Conservation (phyloP, 495 filamentous ascomycete species). For the Hypoxylon trugodes region DNA sequence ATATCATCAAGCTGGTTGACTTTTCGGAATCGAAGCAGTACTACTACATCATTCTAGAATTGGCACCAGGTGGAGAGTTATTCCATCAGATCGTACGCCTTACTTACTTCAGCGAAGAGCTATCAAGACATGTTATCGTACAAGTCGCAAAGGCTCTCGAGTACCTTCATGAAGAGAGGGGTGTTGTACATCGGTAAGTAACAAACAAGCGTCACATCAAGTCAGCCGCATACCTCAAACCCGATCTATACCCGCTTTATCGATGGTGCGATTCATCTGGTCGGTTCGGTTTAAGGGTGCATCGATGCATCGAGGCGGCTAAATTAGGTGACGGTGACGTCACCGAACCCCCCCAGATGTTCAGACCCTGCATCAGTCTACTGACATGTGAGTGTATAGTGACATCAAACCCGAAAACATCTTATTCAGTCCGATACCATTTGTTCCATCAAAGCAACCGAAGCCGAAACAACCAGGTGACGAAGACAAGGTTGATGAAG, state of each 20-base stretch:
- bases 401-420: constrained; percentile 99
- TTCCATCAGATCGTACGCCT: constrained; percentile 99
- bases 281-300: constrained; percentile 2
- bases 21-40: constrained; percentile 95
- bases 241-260: constrained; percentile 1
- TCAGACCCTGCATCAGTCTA: constrained; percentile 23
- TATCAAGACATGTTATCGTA: constrained; percentile 90
- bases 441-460: constrained; percentile 80
- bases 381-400: constrained; percentile 59
- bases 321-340: constrained; percentile 34
- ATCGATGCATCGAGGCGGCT: constrained; percentile 29
- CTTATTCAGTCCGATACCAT: constrained; percentile 85
- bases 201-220: constrained; percentile 3
- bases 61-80: constrained; percentile 93
- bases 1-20: constrained; percentile 90
- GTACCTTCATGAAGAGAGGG: constrained; percentile 93
- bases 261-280: background rate
- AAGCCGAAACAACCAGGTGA: constrained; percentile 83
- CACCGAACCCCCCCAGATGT: constrained; percentile 1
- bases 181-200: constrained; percentile 93
- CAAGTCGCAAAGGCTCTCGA: constrained; percentile 94
- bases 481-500: constrained; percentile 97
- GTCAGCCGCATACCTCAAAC: constrained; percentile 3
- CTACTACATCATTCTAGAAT: constrained; percentile 95
- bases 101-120: constrained; percentile 97